phyloP scores from a whole-genome alignment of 1,284 basidiomycete species.

The Hypsizygus ulmarius region DNA sequence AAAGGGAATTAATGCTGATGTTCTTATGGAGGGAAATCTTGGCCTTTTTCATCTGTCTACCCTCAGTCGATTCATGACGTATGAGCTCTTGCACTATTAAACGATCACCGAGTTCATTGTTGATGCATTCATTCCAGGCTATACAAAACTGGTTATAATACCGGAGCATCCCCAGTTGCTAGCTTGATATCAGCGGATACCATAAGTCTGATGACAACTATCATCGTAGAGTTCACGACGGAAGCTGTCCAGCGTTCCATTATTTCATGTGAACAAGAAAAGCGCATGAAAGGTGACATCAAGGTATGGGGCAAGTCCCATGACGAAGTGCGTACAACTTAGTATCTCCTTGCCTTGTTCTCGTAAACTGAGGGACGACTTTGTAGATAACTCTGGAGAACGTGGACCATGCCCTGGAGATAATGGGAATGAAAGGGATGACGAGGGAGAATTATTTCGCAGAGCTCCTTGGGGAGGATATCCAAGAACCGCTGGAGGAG shows the following conservation, averaged over 20 bases:
- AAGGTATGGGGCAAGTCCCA: slow-evolving; percentile 52
- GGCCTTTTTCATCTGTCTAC: slow-evolving; percentile 50
- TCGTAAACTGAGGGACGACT: slow-evolving; percentile 1
- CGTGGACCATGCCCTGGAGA: slow-evolving; percentile 44
- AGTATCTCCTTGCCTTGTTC: neutral
- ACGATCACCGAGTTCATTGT: neutral
- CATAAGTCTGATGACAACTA: slow-evolving; percentile 38
- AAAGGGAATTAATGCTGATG: slow-evolving; percentile 41
- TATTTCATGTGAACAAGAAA: slow-evolving; percentile 54
- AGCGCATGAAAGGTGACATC: slow-evolving; percentile 49
- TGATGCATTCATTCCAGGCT: slow-evolving; percentile 21
- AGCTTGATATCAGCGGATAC: slow-evolving; percentile 35
- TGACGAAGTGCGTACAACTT: slow-evolving; percentile 27
- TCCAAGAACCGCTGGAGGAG: neutral
- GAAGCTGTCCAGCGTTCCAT: slow-evolving; percentile 50
- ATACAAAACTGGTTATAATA: slow-evolving; percentile 31
- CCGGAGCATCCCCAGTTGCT: slow-evolving; percentile 8
- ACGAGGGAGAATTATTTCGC: slow-evolving; percentile 33
- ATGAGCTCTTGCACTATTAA: slow-evolving; percentile 16
- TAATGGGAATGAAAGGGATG: slow-evolving; percentile 31
- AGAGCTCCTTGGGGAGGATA: slow-evolving; percentile 22
- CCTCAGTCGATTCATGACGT: slow-evolving; percentile 35
- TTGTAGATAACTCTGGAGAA: slow-evolving; percentile 39
- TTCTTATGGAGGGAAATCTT: slow-evolving; percentile 41
- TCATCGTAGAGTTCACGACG: slow-evolving; percentile 49